phyloP scores from a whole-genome alignment of 2,329 filamentous ascomycete species.

The Colletotrichum agaves region DNA sequence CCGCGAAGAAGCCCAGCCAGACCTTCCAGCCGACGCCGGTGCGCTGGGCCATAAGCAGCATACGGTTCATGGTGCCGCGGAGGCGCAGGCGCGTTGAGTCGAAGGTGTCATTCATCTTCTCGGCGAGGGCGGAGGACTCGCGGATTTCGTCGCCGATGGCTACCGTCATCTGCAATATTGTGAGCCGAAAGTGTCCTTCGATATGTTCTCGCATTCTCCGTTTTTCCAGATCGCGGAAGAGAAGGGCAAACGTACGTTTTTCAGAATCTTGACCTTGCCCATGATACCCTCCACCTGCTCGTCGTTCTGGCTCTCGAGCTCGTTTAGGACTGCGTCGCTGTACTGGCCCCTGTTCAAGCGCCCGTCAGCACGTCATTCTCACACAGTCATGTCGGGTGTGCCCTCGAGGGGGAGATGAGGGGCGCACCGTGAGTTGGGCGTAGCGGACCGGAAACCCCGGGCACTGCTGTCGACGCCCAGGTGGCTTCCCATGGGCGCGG shows the following conservation, averaged over 20 bases:
- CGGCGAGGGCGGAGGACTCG: constrained; percentile 85
- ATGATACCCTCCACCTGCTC: constrained; percentile 89
- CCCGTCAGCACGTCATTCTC: constrained; percentile 3
- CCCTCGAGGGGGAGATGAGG: background rate
- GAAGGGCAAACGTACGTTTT: constrained; percentile 72
- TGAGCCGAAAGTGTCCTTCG: background rate
- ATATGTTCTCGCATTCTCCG: background rate
- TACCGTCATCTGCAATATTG: constrained; percentile 76
- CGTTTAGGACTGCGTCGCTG: constrained; percentile 88
- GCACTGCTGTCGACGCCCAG: constrained; percentile 47
- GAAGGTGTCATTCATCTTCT: constrained; percentile 96
- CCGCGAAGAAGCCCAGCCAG: constrained; percentile 90
- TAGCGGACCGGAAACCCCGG: constrained; percentile 70
- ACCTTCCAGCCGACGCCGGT: constrained; percentile 97
- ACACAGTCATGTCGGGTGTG: background rate
- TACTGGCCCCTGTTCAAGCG: constrained; percentile 78
- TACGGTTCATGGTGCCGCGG: constrained; percentile 94
- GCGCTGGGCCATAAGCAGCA: constrained; percentile 93
- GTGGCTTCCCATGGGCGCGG: constrained; percentile 34
- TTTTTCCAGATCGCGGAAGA: background rate
- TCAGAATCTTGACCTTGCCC: constrained; percentile 88
- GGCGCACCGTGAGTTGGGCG: constrained; percentile 73
- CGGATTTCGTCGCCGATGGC: constrained; percentile 97
- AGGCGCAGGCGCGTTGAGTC: constrained; percentile 85
- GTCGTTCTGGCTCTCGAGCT: constrained; percentile 96